A percentile compares a stretch with the other conserved stretches of the same genome.
These are phyloP conservation scores for Aphanocladium album DNA, from an alignment of 2,329 filamentous ascomycete genomes.

Conservation along the genomic window DNA sequence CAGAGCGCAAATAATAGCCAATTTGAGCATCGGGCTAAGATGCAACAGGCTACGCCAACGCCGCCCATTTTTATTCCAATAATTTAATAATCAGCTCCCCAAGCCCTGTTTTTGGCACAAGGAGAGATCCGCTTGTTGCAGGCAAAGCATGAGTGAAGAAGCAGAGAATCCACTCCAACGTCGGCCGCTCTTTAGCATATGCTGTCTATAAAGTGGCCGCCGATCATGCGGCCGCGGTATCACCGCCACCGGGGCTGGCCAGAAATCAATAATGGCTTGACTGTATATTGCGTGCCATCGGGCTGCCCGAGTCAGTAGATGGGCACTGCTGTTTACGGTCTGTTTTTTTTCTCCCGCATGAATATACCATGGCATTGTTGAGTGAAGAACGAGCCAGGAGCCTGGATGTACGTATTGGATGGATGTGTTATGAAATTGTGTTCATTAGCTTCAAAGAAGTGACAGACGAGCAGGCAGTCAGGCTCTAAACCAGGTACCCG, in stretches of 20 bases:
- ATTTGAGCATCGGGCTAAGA: not conserved
- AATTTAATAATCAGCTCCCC: not conserved
- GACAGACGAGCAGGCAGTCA: no score
- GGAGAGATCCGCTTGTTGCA: not conserved
- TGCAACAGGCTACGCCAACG: not conserved
- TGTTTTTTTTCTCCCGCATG: no score
- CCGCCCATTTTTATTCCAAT: not conserved
- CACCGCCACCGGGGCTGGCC: not conserved
- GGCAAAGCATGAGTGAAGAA: no score
- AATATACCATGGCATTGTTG: no score
- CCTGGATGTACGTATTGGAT: no score
- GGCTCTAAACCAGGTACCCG: not conserved
- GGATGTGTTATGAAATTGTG: no score
- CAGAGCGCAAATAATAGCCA: slow-evolving; percentile 7
- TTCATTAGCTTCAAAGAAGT: no score
- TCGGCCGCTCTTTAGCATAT: not conserved
- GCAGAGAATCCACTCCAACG: no score
- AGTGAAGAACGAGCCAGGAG: no score
- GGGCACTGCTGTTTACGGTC: no score
- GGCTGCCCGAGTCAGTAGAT: not conserved
- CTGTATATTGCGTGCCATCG: not conserved
- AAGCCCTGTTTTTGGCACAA: no score
- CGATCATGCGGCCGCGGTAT: not conserved
- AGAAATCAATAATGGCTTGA: not conserved
- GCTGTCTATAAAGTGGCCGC: not conserved